These are phyloP conservation scores for Sorghum bicolor DNA, from an alignment of 176 grass and related monocot genomes.

Conservation along the genomic window DNA sequence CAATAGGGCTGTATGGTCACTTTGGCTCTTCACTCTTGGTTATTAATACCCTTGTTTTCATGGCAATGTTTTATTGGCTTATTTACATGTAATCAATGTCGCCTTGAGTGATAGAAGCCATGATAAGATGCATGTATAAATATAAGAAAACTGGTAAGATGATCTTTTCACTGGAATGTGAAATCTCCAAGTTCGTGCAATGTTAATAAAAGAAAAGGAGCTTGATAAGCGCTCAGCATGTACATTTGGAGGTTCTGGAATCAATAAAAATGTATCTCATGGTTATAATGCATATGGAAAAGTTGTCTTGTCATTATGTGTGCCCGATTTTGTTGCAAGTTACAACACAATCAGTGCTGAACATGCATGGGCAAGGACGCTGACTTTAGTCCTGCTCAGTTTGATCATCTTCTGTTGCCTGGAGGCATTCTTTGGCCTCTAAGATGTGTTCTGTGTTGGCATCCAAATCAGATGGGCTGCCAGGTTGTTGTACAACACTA, in stretches of 20 bases:
- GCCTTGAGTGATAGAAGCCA: neutral
- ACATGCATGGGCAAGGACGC: neutral
- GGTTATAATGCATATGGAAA: neutral
- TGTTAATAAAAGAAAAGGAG: neutral
- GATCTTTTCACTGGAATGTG: neutral
- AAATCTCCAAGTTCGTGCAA: neutral
- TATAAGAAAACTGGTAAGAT: neutral
- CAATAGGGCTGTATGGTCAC: conserved; percentile 30
- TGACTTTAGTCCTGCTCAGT: neutral
- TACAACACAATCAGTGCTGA: neutral
- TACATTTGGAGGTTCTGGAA: neutral
- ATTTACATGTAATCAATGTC: neutral
- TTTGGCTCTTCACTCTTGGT: neutral
- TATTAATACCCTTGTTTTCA: neutral
- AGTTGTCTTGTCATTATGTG: neutral
- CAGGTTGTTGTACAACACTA: conserved; percentile 14
- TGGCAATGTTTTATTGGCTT: neutral
- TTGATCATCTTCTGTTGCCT: neutral
- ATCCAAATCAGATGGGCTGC: conserved; percentile 12
- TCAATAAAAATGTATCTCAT: neutral
- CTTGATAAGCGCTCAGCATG: neutral
- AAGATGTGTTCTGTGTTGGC: neutral
- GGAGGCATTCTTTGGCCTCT: too few species aligned
- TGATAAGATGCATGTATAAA: neutral
- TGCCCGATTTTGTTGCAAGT: neutral